Evolutionary conservation across 306 rosid genomes (phyloP).

Genomic region (Prunus kanzakura): DNA sequence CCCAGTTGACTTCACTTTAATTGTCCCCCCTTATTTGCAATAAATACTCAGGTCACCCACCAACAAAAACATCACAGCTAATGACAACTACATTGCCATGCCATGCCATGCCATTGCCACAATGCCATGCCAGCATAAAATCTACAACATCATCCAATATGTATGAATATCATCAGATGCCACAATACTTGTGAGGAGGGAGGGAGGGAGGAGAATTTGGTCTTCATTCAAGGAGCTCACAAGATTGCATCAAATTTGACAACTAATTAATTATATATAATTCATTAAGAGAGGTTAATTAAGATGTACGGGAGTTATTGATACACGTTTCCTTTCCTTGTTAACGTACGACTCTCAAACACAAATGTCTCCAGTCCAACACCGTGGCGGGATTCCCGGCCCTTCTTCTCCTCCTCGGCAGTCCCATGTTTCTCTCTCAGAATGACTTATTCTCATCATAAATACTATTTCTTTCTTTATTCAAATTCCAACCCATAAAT

Average conservation of each 20-base stretch:
- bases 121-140: too few relatives aligned
- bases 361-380: constrained; percentile 21
- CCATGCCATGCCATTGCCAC: too few relatives aligned
- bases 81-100: too few relatives aligned
- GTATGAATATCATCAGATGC: background rate
- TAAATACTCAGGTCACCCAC: too few relatives aligned
- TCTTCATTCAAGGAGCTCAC: constrained; percentile 22
- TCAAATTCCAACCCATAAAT: background rate
- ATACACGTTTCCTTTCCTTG: constrained; percentile 26
- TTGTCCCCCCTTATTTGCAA: too few relatives aligned
- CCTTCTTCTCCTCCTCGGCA: constrained; percentile 21
- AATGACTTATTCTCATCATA: too few relatives aligned
- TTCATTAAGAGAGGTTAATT: background rate
- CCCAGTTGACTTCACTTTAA: background rate
- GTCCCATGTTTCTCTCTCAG: constrained; percentile 14
- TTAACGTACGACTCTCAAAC: constrained; percentile 23
- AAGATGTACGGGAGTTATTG: constrained; percentile 8
- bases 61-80: too few relatives aligned
- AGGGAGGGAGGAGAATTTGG: background rate
- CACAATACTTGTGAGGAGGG: background rate
- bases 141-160: background rate
- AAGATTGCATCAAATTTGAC: constrained; percentile 36
- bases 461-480: background rate
- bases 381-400: constrained; percentile 53
- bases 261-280: background rate